phyloP scores from a whole-genome alignment of 345 rosid species.

The Linum tenue region DNA sequence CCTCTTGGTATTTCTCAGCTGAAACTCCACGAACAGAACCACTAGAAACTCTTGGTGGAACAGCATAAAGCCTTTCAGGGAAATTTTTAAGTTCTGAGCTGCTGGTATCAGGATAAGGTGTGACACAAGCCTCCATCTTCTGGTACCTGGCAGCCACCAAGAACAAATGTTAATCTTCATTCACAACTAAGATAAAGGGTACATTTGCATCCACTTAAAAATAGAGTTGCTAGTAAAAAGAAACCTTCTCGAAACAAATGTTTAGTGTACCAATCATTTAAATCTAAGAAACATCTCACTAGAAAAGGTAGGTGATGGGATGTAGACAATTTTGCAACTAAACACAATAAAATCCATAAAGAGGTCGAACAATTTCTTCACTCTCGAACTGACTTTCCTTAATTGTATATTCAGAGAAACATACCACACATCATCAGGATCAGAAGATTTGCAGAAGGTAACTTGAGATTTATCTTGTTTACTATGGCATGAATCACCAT shows the following conservation, averaged over 20 bases:
- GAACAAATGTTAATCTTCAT: neutral
- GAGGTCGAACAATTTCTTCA: neutral
- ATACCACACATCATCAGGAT: constrained; percentile 82
- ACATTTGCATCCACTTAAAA: too few relatives aligned
- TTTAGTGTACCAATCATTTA: too few relatives aligned
- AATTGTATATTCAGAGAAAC: constrained; percentile 12
- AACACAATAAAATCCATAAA: too few relatives aligned
- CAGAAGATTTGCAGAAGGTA: constrained; percentile 60
- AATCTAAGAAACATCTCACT: too few relatives aligned
- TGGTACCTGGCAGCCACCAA: constrained; percentile 53
- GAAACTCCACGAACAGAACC: constrained; percentile 81
- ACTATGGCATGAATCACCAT: constrained; percentile 45
- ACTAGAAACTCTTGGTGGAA: constrained; percentile 78
- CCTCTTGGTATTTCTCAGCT: constrained; percentile 64
- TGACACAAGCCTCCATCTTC: constrained; percentile 81
- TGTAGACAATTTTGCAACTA: too few relatives aligned
- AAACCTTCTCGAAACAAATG: too few relatives aligned
- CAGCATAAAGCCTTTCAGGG: constrained; percentile 71
- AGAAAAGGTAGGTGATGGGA: too few relatives aligned
- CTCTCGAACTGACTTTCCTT: neutral
- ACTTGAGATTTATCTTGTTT: constrained; percentile 58
- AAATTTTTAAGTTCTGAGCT: constrained; percentile 47
- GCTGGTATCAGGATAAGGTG: constrained; percentile 67
- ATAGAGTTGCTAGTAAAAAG: too few relatives aligned
- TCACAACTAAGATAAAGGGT: neutral